Base-by-base conservation (phyloP, 1,139 yeast genomes). In the Meyerozyma guilliermondii region DNA sequence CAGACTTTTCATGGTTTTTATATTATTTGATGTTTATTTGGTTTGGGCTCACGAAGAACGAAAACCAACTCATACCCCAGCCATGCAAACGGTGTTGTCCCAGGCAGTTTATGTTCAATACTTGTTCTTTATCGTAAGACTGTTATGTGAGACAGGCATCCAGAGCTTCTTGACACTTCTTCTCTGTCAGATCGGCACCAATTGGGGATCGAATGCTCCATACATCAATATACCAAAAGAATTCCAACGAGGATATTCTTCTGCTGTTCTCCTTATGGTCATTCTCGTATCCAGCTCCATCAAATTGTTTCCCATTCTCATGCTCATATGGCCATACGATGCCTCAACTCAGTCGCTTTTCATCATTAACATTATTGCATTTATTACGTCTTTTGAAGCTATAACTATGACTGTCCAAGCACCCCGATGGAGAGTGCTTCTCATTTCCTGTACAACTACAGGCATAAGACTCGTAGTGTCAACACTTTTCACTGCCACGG, bases 281-380 rank as follows among this genome's bases (percentile, higher is more conserved):
- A 73, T 88, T 1, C 59, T 89, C 38, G 75, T 88, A 3, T 81
- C 97, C 0, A 81, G 87, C 37, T 80, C 88, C 1, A 81, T 92
- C 34, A 87, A 84, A 55, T 70, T 92, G 20, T 83, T 91, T 48
- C 98, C 98, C 0, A 85, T 94, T n/a, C 68, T 92, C 29, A 91
- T 91, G 91, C 71, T 92, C 31, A 91, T 94, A 30, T 92, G 99
- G 99, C 92, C 96, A 1, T 92, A 92, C 56, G 97, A 92, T 55
- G 60, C 59, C 31, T 76, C 87, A 7, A 74, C 86, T 0, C 71
- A 83, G 7, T 84, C 87, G 0, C 75, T 82, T 11, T 68, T 71
- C 14, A 68, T 82, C 13, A 83, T 86, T 24, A 78, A 78, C 44
- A 66, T 80, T 54, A 76, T 84, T 4, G 84, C 87, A 1, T 74